These are phyloP conservation scores for Exophiala calicioides DNA, from an alignment of 2,329 filamentous ascomycete species.

Conservation along the genomic window DNA sequence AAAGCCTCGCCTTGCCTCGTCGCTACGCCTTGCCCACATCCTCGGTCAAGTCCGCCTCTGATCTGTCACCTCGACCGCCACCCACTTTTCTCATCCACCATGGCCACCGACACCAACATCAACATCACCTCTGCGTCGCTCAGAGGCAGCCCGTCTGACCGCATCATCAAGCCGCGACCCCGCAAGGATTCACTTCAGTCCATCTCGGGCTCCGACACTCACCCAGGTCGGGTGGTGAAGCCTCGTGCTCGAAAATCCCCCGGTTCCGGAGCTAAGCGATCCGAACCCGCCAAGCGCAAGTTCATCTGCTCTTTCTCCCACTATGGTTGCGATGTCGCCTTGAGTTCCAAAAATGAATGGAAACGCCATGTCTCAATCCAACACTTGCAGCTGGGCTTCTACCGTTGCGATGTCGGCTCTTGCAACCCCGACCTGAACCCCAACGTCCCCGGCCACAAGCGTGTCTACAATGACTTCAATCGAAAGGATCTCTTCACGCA, in stretches of 20 bases:
- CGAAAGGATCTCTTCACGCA: constrained; percentile 91
- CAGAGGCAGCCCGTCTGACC: constrained; percentile 29
- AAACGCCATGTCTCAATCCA: constrained; percentile 83
- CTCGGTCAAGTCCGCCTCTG: constrained; percentile 25
- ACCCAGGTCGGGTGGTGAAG: constrained; percentile 31
- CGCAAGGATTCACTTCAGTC: constrained; percentile 32
- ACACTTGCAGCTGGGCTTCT: constrained; percentile 74
- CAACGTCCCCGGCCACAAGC: constrained; percentile 26
- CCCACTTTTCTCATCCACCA: constrained; percentile 12
- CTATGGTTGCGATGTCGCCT: constrained; percentile 73
- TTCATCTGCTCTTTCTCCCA: constrained; percentile 78
- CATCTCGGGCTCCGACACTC: constrained; percentile 27
- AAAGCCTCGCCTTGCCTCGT: constrained; percentile 23
- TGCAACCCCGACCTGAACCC: constrained; percentile 44
- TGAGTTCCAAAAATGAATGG: constrained; percentile 90
- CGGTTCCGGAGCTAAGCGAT: constrained; percentile 32
- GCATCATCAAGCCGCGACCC: constrained; percentile 30
- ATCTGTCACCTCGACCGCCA: constrained; percentile 8
- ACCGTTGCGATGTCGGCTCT: constrained; percentile 69
- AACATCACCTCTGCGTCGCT: constrained; percentile 27
- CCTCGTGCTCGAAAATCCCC: constrained; percentile 32
- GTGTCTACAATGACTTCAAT: constrained; percentile 70
- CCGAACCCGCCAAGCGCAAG: constrained; percentile 40
- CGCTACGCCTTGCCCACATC: constrained; percentile 16
- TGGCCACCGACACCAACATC: constrained; percentile 27